Conservation (phyloP, 169 alveolate species). For the Plasmodium sp. region DNA sequence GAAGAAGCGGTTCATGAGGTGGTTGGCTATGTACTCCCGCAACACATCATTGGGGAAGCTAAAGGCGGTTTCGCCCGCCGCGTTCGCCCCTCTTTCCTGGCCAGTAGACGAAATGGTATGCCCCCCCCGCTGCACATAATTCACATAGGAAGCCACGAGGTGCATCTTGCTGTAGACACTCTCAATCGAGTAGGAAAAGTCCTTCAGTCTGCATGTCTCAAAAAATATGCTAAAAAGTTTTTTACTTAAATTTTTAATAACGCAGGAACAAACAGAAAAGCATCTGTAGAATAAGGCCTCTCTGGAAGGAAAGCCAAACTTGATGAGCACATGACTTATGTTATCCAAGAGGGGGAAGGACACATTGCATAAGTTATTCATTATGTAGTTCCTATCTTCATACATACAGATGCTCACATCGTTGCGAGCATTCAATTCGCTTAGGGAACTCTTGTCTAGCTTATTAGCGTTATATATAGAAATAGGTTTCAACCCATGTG, state of each 20-base stretch:
- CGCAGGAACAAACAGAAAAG: slow-evolving; percentile 39
- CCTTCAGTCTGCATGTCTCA: slow-evolving; percentile 25
- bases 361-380: neutral
- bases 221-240: slow-evolving; percentile 4
- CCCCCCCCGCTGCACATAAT: neutral
- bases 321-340: slow-evolving; percentile 32
- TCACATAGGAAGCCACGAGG: slow-evolving; percentile 2
- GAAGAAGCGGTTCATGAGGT: slow-evolving; percentile 13
- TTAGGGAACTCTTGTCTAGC: slow-evolving; percentile 11
- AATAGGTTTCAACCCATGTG: slow-evolving; percentile 62
- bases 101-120: neutral
- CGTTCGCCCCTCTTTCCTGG: neutral
- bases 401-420: slow-evolving; percentile 41
- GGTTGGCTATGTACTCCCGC: slow-evolving; percentile 9
- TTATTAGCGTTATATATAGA: slow-evolving; percentile 61
- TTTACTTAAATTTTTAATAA: slow-evolving; percentile 24
- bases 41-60: slow-evolving; percentile 22
- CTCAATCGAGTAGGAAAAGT: slow-evolving; percentile 43
- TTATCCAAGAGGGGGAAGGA: slow-evolving; percentile 13
- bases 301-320: slow-evolving; percentile 24
- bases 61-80: neutral
- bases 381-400: slow-evolving; percentile 43
- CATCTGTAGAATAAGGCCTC: slow-evolving; percentile 34
- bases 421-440: slow-evolving; percentile 27
- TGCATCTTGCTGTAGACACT: slow-evolving; percentile 31